Evolutionary conservation across 495 filamentous ascomycete species (phyloP), one percentile per base, ranked within the genome.

Genomic region (Neurospora sp.): DNA sequence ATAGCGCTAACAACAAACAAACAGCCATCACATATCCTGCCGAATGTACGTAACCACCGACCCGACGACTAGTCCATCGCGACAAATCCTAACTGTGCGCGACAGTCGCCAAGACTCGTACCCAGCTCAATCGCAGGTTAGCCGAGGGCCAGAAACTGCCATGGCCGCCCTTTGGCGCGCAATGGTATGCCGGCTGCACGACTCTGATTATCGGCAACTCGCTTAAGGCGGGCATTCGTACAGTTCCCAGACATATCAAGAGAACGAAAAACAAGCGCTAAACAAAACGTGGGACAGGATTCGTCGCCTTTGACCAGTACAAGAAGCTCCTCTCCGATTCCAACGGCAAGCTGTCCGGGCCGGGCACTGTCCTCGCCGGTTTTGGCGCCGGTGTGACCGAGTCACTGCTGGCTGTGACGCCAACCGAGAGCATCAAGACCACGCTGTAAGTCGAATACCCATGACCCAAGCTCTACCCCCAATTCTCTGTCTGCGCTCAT

Each of bases 121-220:
- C 92, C 70, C 96, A 99, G 81, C 91, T 99, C 76, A 98, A 99
- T 77, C 91, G 92, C 76, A 89, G 90, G 80, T 84, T 98, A 77
- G 84, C 91, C 37, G 89, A 91, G 71, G 89, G 89, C 59, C 83
- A 94, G 83, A 97, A 96, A 84, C 87, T 97, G n/a, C 94, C 94
- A 65, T 98, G 93, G 92, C 96, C 96, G 40, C 92, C 93, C 37
- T 98, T 98, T 75, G 96, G 96, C 40, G 84, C 80, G 71, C 94
- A 97, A 77, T 99, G 96, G 96, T 99, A 98, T 79, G 96, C 96
- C 42, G 96, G 96, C 42, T 99, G 96, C 83, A 98, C 96, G 27
- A 98, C 96, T 35, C 84, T 98, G 80, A 96, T 99, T 69, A 94
- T 98, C 74, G 96, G 96, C 70, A 99, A 99, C 83, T 95, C 94